Percentiles rank a stretch among this genome's conserved stretches.
Conservation (phyloP, 257 asterid genomes). For the Solanum gandarillasii region DNA sequence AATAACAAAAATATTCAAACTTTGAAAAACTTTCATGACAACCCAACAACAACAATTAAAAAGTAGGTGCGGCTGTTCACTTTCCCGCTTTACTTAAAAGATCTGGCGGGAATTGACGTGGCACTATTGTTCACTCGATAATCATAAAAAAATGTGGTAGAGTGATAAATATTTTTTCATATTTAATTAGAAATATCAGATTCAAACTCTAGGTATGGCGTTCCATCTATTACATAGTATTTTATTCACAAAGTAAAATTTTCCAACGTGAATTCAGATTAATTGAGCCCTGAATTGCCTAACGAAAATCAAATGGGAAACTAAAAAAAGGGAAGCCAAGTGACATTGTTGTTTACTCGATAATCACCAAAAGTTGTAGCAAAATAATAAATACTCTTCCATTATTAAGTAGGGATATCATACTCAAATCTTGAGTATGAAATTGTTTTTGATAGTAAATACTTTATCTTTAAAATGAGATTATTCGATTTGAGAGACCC, state of each 20-base stretch:
- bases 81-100: background rate
- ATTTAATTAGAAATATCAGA: too few species aligned
- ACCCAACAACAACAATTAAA: background rate
- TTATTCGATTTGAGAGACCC: background rate
- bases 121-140: background rate
- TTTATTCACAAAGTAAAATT: background rate
- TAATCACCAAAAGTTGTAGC: background rate
- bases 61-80: background rate
- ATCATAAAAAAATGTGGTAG: background rate
- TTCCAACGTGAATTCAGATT: accelerated
- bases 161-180: too few species aligned
- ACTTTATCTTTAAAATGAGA: too few species aligned
- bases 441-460: accelerated
- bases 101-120: background rate
- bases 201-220: background rate
- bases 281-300: accelerated
- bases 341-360: too few species aligned
- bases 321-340: background rate
- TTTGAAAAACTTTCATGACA: background rate
- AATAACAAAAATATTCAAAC: background rate
- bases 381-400: accelerated
- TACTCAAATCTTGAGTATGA: background rate
- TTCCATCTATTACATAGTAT: too few species aligned
- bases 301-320: background rate
- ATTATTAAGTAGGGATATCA: background rate